Evolutionary conservation across 306 rosid species (phyloP).

Genomic region (Malus sylvestris): DNA sequence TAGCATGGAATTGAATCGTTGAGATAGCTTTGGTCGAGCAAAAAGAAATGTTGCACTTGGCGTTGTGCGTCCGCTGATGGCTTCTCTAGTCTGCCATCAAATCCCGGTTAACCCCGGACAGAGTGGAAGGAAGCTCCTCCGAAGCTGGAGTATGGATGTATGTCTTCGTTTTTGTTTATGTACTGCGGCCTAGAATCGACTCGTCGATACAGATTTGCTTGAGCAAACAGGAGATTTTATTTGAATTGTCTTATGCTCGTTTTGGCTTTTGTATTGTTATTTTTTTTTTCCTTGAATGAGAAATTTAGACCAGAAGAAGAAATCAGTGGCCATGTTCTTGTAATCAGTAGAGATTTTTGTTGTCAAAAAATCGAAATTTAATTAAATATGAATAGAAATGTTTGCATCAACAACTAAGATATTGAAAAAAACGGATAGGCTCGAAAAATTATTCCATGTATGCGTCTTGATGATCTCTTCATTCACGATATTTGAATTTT

Average conservation of each 20-base stretch:
- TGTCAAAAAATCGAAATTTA: no score
- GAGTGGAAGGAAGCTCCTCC: neutral
- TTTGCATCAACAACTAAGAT: no score
- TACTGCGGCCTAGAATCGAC: neutral
- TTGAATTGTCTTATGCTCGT: neutral
- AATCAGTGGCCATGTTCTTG: no score
- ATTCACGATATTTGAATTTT: fast-evolving
- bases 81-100: neutral
- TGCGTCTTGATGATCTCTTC: no score
- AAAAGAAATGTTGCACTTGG: neutral
- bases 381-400: no score
- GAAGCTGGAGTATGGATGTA: neutral
- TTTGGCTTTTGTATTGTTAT: neutral
- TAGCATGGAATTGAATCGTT: neutral
- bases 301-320: no score
- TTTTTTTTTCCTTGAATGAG: no score
- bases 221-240: neutral
- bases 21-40: neutral
- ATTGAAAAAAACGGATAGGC: no score
- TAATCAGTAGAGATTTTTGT: no score
- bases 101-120: neutral
- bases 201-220: neutral
- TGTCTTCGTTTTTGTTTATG: neutral
- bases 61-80: neutral
- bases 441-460: no score